Base-by-base conservation (phyloP, 2,329 filamentous ascomycete species). In the Endoconidiophora polonica region DNA sequence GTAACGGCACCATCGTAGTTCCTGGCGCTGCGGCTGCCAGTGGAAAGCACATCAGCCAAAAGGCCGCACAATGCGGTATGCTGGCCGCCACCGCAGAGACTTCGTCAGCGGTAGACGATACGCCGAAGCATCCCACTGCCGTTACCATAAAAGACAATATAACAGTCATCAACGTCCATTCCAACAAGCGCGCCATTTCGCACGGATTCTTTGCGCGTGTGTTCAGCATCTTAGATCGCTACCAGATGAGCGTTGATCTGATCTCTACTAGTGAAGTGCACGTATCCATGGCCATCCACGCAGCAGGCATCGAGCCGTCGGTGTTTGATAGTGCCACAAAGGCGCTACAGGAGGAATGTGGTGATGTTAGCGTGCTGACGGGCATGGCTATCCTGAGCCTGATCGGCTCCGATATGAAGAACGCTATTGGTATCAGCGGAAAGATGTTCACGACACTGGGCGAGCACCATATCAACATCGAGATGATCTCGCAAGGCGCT, bases 401-500 rank as follows among this genome's bases (percentile, higher is more conserved):
- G 48, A 90, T 98, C 0, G 91, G 91, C 45, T 85, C 86, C 54
- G 86, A 96, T 65, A 86, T 98, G 81, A 94, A 94, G 71, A 91
- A 94, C 65, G 95, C 96, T 87, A 73, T 85, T 52, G 91, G 91
- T 55, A 86, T 98, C 55, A 85, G 85, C 5, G 91, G 91, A 24
- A 80, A 77, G 58, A 96, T 98, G 84, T 96, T 98, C 65, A 86
- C 83, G 44, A 93, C 88, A 1, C 71, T 98, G 16, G 91, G 91
- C 41, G 85, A 95, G 62, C 83, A 94, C 63, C 84, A 85, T 58
- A 81, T 98, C 61, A 98, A 98, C 63, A 86, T 98, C 58, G 91
- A 98, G 68, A 98, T 98, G 91, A 98, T 98, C 57, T 94, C 86
- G 22, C 91, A 98, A 69, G 91, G 91, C 59, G 91, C 91, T 23